These are phyloP conservation scores for Pilaira anomala DNA, from an alignment of 192 early-diverging fungal genomes.

Conservation along the genomic window DNA sequence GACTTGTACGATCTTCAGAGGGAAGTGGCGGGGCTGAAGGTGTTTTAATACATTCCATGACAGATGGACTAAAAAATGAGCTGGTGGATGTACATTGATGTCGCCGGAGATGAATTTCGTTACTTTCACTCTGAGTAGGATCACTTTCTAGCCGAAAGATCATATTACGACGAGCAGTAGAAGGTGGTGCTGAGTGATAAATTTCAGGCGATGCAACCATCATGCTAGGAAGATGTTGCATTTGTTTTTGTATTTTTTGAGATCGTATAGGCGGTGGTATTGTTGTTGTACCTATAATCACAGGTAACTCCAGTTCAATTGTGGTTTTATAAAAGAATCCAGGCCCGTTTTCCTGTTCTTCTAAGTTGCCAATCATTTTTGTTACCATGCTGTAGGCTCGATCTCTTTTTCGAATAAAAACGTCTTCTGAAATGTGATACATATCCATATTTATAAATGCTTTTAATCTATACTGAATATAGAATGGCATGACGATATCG, in stretches of 20 bases:
- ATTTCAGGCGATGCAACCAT: background rate
- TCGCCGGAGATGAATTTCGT: too few species aligned
- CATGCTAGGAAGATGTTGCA: background rate
- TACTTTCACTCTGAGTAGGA: background rate
- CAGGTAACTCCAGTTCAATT: background rate
- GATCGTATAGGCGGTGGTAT: background rate
- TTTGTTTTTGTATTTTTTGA: too few species aligned
- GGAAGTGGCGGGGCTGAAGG: conserved; percentile 3
- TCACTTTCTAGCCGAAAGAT: conserved; percentile 2
- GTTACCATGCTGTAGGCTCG: conserved; percentile 9
- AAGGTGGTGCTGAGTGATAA: background rate
- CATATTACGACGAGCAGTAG: background rate
- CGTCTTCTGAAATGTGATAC: background rate
- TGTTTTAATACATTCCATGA: background rate
- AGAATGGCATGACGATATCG: background rate
- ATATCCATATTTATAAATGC: conserved; percentile 13
- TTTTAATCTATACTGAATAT: background rate
- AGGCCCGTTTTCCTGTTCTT: background rate
- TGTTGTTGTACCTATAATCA: conserved; percentile 9
- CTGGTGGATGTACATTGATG: too few species aligned
- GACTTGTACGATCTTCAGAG: background rate
- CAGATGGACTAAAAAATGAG: too few species aligned
- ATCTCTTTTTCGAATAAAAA: conserved; percentile 1
- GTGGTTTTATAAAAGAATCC: conserved; percentile 12
- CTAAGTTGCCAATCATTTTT: conserved; percentile 10